Base-by-base conservation (phyloP, 2,329 filamentous ascomycete genomes). In the Huntiella moniliformis region DNA sequence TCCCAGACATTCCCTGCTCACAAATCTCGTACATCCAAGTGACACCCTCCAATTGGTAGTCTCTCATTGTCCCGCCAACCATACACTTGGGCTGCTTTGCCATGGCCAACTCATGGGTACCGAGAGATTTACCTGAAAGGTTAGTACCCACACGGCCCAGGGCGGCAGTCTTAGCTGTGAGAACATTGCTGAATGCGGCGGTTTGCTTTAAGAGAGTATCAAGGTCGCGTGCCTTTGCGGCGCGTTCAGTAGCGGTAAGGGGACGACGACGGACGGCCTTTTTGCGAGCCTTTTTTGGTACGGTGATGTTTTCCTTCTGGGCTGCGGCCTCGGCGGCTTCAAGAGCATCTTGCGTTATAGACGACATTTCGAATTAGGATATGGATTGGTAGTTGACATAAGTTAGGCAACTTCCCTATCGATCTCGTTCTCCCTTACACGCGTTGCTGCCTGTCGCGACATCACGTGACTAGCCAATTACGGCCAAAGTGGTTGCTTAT, bases 11-110 rank as follows among this genome's bases (percentile, higher is more conserved):
- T 8, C 87, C 87, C 55, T 94, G 91, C 2, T 69, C 62, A 47
- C 71, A 74, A 45, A 76, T 73, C 67, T 94, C 85, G 54, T 82
- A 93, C 67, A 98, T 79, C 91, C 91, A 98, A 0, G 93, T 92
- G 1, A 98, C 61, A 0, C 91, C 91, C 58, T 96, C 88, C 0
- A 98, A 65, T 55, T 98, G 91, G 57, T 98, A 98, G 51, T 83
- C 81, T 13, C 87, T 71, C 88, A 98, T 96, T 3, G 78, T 80
- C 1, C 91, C 91, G 4, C 85, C 85, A 0, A 79, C 77, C 54
- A 98, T 77, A 49, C 86, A 76, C 52, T 79, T 77, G 0, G 91
- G 91, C 57, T 98, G 91, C 51, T 81, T 70, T 0, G 87, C 88
- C 58, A 92, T 84, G 47, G 77, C 70, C 12, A 95, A 61, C 45